phyloP scores from a whole-genome alignment of 108 stramenopile species.

The Asterionellopsis glacialis region DNA sequence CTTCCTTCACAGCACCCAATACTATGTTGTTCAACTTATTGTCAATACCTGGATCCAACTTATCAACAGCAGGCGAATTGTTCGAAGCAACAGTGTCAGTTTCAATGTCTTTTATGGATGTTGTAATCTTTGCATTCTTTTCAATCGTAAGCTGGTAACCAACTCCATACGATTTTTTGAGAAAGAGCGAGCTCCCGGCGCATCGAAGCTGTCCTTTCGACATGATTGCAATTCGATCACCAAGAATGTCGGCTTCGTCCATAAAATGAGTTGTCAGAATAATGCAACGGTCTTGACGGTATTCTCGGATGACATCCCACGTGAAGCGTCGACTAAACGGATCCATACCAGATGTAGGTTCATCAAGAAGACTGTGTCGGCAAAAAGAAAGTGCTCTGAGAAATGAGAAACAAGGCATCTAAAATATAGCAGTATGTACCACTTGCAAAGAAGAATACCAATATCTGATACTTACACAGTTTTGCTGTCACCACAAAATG shows the following conservation, averaged over 20 bases:
- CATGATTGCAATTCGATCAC: slow-evolving; percentile 87
- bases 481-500: slow-evolving; percentile 53
- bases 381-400: neutral
- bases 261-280: slow-evolving; percentile 90
- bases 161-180: slow-evolving; percentile 72
- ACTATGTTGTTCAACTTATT: slow-evolving; percentile 40
- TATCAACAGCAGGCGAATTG: slow-evolving; percentile 3
- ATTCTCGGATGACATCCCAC: slow-evolving; percentile 63
- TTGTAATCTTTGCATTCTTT: slow-evolving; percentile 14
- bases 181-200: slow-evolving; percentile 63
- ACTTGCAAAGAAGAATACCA: too few species aligned
- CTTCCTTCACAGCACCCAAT: slow-evolving; percentile 34
- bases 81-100: slow-evolving; percentile 6
- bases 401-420: too few species aligned
- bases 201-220: slow-evolving; percentile 65
- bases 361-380: slow-evolving; percentile 47
- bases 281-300: slow-evolving; percentile 54
- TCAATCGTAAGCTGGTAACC: slow-evolving; percentile 60
- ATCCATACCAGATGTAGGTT: slow-evolving; percentile 67
- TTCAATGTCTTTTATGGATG: neutral
- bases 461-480: slow-evolving; percentile 16
- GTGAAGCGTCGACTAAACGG: slow-evolving; percentile 84
- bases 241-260: slow-evolving; percentile 88
- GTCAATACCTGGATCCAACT: slow-evolving; percentile 22
- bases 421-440: too few species aligned